A percentile compares a stretch with the other conserved stretches of the same genome.
Conservation (phyloP, 2,329 filamentous ascomycete genomes). For the Zymoseptoria ardabiliae region DNA sequence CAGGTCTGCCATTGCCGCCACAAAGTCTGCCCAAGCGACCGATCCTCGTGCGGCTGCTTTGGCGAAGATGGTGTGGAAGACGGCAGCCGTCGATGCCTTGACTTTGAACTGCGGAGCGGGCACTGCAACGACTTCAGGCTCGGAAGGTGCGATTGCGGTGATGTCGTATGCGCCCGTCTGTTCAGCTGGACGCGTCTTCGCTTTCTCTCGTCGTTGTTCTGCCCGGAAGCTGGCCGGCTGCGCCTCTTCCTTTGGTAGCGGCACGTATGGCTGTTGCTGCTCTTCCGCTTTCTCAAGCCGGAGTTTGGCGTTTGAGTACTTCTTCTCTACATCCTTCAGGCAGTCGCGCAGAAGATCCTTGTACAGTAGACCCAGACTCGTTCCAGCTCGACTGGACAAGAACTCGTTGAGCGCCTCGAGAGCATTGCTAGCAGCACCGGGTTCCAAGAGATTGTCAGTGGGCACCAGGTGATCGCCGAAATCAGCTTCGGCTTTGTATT, state of each 20-base stretch:
- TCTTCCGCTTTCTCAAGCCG: constrained; percentile 5
- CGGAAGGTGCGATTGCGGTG: constrained; percentile 3
- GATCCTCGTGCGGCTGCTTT: constrained; percentile 9
- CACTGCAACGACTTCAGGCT: constrained; percentile 1
- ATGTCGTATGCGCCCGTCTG: constrained; percentile 6
- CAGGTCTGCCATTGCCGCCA: constrained; percentile 12
- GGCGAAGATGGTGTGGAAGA: constrained; percentile 11
- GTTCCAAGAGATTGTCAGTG: constrained; percentile 6
- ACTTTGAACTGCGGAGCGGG: constrained; percentile 8
- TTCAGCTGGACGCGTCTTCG: constrained; percentile 7
- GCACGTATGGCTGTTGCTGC: constrained; percentile 7
- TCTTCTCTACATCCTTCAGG: constrained; percentile 8
- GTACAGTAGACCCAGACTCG: constrained; percentile 5
- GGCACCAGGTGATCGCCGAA: constrained; percentile 10
- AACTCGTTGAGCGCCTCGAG: constrained; percentile 8
- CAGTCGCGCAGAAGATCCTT: constrained; percentile 7
- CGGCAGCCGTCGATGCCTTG: constrained; percentile 10
- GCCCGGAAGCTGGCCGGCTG: constrained; percentile 3
- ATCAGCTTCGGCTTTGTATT: constrained; percentile 7
- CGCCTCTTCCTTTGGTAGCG: constrained; percentile 2
- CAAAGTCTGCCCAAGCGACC: constrained; percentile 11
- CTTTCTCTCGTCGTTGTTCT: constrained; percentile 11
- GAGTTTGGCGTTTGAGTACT: constrained; percentile 6
- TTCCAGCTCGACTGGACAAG: constrained; percentile 2
- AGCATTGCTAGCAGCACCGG: constrained; percentile 1